Conservation (phyloP, 495 filamentous ascomycete genomes). For the Penicillium cinerascens region DNA sequence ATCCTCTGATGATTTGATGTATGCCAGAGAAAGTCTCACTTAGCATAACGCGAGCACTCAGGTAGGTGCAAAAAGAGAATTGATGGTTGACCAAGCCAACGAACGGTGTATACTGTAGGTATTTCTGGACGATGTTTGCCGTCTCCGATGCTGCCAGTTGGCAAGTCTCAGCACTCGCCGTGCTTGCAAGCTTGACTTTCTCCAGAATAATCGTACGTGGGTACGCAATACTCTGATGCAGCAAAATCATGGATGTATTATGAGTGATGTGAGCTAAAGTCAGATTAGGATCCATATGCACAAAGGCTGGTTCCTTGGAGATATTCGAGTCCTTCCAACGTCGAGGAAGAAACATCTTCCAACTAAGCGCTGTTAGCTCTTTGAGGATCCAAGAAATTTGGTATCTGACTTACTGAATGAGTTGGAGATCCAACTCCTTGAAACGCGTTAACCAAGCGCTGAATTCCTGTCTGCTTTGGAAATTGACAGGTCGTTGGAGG, state of each 20-base stretch:
- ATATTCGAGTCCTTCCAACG: constrained; percentile 38
- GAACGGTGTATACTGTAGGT: not conserved
- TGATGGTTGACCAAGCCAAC: not conserved
- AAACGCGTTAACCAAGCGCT: constrained; percentile 41
- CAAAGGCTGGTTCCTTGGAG: constrained; percentile 24
- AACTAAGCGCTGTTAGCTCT: not conserved
- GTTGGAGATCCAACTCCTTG: constrained; percentile 42
- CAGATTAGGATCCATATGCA: not conserved
- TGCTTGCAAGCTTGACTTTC: not conserved
- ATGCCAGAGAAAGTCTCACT: too few relatives aligned
- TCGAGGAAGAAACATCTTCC: constrained; percentile 41
- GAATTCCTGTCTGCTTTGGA: constrained; percentile 27
- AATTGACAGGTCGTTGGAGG: constrained; percentile 36
- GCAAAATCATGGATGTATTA: constrained; percentile 31
- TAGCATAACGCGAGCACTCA: not conserved
- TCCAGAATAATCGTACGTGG: constrained; percentile 8
- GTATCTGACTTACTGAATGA: constrained; percentile 21
- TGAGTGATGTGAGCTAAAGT: constrained; percentile 25
- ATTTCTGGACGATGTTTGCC: not conserved
- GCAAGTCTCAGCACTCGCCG: not conserved
- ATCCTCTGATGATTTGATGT: too few relatives aligned
- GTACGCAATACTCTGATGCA: constrained; percentile 41
- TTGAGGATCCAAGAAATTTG: too few relatives aligned
- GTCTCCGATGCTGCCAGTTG: not conserved
- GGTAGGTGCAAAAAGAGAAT: not conserved